Evolutionary conservation across 2,329 filamentous ascomycete genomes (phyloP), one percentile per base, ranked within the genome.

Genomic region (Paecilomyces sp.): DNA sequence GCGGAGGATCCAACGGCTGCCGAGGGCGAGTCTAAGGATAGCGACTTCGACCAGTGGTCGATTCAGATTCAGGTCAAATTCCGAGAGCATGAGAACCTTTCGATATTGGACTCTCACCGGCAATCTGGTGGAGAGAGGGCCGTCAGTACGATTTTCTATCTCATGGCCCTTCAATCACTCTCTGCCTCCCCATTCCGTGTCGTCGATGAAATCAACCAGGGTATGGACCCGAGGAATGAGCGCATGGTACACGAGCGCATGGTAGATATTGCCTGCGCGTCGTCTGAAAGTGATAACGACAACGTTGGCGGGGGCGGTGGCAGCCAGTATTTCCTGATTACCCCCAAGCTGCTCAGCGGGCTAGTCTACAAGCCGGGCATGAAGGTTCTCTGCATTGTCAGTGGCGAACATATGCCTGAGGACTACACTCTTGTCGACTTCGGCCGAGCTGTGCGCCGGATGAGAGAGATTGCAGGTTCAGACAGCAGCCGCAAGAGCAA

Each of bases 171-270:
- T 28, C 94, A 99, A 74, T 90, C 90, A 56, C 87, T 99, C 68
- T 93, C 94, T 15, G 89, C 92, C 68, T 92, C 92, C 3, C 94
- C 94, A 1, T 99, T 99, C 84, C 91, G 94, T 57, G 93, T 99
- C 56, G 94, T 99, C 61, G 94, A 99, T 76, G 94, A 99, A 79
- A 99, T 99, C 81, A 99, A 99, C 72, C 94, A 99, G 77, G 94
- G 94, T 65, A 99, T 99, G 94, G 94, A 99, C 74, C 94, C 93
- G 52, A 88, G 94, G 68, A 99, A 99, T 76, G 94, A 99, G 77
- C 90, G 94, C 67, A 95, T 97, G 85, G 92, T 99, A 15, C 94
- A 99, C 77, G 91, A 93, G 72, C 90, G 94, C 64, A 95, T 99
- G 89, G 94, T 99, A 8, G 92, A 97, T 70, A 97, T 99, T 71